Evolutionary conservation across 1,284 basidiomycete genomes (phyloP).

Genomic region (Coniferiporia sulphurascens): DNA sequence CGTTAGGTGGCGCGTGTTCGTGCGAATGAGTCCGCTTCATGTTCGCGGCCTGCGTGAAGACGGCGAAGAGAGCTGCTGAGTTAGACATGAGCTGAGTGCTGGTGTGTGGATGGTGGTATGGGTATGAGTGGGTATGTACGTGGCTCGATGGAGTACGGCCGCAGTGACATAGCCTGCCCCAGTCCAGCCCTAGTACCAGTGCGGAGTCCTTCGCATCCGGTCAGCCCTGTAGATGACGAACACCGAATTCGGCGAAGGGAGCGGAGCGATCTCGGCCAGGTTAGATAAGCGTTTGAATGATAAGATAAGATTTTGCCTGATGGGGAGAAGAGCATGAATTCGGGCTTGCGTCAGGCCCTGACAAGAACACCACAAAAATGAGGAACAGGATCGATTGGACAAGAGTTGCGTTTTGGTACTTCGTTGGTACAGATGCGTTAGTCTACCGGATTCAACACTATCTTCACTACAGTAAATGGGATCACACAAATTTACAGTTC

Average conservation of each 20-base stretch:
- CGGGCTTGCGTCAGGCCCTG: too few species aligned
- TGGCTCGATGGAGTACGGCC: too few species aligned
- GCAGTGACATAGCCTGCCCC: neutral
- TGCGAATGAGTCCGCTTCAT: neutral
- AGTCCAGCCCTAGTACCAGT: neutral
- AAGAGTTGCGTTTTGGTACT: neutral
- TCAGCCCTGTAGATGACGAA: neutral
- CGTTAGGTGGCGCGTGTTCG: neutral
- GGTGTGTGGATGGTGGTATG: neutral
- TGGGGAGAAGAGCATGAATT: too few species aligned
- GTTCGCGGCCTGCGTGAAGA: neutral
- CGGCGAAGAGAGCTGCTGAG: neutral
- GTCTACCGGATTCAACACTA: neutral
- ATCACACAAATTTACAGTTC: neutral
- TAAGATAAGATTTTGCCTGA: neutral
- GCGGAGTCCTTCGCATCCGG: neutral
- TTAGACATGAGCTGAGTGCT: neutral
- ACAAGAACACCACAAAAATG: too few species aligned
- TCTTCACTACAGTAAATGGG: neutral
- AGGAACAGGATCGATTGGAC: neutral
- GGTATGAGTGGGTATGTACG: neutral
- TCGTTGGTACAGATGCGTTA: conserved; percentile 1
- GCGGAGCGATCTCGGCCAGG: neutral
- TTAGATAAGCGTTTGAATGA: neutral
- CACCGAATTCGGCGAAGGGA: neutral